Evolutionary conservation across 2,329 filamentous ascomycete genomes (phyloP), one percentile per base, ranked within the genome.

Genomic region (Capronia epimyces): DNA sequence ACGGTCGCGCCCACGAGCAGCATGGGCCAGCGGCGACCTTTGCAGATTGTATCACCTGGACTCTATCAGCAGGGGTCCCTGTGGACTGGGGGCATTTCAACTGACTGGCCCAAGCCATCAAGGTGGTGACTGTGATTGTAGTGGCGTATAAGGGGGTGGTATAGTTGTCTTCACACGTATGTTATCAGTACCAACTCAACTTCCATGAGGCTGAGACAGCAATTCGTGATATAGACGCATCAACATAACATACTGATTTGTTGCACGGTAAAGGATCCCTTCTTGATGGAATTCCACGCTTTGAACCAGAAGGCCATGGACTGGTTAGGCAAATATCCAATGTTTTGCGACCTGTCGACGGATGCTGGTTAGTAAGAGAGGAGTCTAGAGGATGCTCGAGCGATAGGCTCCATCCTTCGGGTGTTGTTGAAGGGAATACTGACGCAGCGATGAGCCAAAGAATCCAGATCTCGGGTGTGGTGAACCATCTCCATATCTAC

Each of bases 271-370:
- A 24, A 44, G 12, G 42, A 44, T 15, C 42, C 42, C n/a, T 18
- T 18, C 18, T 44, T 44, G 24, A 44, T 20, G 4, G 25, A 12
- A 24, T 44, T 44, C 42, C 42, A 44, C 9, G 20, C 42, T 20
- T 44, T 44, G 42, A 44, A 27, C 42, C 42, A 44, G 42, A 44
- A 44, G 12, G 42, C 20, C 42, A 44, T 44, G 20, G 42, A 44
- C 7, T 25, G 9, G 10, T 13, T 15, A 5, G 25, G 21, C 8
- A 24, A 10, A 9, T 29, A 18, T 4, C 20, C 42, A 12, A 44
- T 27, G 42, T 27, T 27, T 27, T 27, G 25, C 25, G 25, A 27
- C 10, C 25, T 27, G 25, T 27, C n/a, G n/a, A n/a, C n/a, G n/a
- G n/a, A n/a, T n/a, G n/a, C n/a, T n/a, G n/a, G n/a, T n/a, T n/a